phyloP scores from a whole-genome alignment of 345 rosid genomes.

The Aquilaria malaccensis region DNA sequence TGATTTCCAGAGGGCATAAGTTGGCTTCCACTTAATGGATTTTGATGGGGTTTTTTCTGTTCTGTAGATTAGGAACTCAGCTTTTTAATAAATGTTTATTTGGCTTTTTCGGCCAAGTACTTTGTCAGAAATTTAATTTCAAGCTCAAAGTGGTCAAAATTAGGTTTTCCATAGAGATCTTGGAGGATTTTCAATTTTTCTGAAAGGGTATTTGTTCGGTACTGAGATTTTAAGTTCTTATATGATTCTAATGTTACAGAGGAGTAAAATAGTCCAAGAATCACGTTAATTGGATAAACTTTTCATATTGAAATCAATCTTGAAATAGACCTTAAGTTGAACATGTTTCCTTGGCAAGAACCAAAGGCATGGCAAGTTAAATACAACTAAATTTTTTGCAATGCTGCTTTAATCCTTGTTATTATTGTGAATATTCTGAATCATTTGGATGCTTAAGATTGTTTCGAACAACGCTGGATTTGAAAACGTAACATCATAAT shows the following conservation, averaged over 20 bases:
- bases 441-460: no score
- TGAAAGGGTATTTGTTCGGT: background rate
- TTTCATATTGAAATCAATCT: background rate
- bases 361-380: no score
- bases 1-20: constrained; percentile 18
- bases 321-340: constrained; percentile 1
- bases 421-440: no score
- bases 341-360: background rate
- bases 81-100: constrained; percentile 23
- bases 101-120: background rate
- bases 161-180: constrained; percentile 18
- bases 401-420: no score
- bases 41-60: constrained; percentile 12
- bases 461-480: no score
- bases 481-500: no score
- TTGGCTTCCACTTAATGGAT: constrained; percentile 10
- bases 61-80: constrained; percentile 24
- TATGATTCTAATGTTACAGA: background rate
- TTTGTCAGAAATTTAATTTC: constrained; percentile 18
- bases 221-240: background rate
- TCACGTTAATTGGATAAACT: background rate
- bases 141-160: constrained; percentile 27
- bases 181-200: background rate
- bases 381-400: no score
- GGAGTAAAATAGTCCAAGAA: constrained; percentile 4